Conservation (phyloP, 2,329 filamentous ascomycete genomes). For the Emericellopsis atlantica region DNA sequence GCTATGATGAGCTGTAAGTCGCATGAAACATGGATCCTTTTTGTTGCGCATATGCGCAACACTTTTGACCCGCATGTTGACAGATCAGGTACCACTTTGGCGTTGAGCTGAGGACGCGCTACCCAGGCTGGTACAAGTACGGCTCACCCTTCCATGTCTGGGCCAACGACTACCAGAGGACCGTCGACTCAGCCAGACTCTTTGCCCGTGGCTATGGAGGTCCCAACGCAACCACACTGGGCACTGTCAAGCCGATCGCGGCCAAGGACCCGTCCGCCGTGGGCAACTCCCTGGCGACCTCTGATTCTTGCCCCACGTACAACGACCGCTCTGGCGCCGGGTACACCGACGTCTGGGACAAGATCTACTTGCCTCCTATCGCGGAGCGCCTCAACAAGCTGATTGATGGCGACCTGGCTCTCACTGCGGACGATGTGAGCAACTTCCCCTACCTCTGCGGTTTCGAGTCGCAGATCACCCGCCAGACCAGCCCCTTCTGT, state of each 20-base stretch:
- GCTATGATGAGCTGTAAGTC: slow-evolving; percentile 47
- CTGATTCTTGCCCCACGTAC: slow-evolving; percentile 50
- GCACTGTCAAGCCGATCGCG: slow-evolving; percentile 46
- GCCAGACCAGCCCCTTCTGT: slow-evolving; percentile 49
- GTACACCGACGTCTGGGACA: slow-evolving; percentile 32
- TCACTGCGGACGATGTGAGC: slow-evolving; percentile 38
- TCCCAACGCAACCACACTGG: slow-evolving; percentile 35
- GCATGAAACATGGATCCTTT: slow-evolving; percentile 33
- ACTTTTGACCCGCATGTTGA: slow-evolving; percentile 17
- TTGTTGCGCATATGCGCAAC: too few species aligned
- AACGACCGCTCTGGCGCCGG: slow-evolving; percentile 36
- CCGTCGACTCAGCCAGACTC: slow-evolving; percentile 47
- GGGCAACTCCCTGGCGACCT: slow-evolving; percentile 51
- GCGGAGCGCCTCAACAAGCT: slow-evolving; percentile 38
- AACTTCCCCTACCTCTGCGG: slow-evolving; percentile 59
- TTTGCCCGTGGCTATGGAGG: slow-evolving; percentile 52
- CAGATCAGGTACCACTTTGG: slow-evolving; percentile 17
- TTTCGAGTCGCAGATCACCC: slow-evolving; percentile 57
- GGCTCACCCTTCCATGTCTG: slow-evolving; percentile 43
- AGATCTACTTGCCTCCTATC: slow-evolving; percentile 39
- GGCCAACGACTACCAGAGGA: slow-evolving; percentile 53
- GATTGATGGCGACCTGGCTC: slow-evolving; percentile 39
- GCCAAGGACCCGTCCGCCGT: slow-evolving; percentile 37
- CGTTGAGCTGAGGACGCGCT: slow-evolving; percentile 12
- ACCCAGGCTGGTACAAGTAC: slow-evolving; percentile 35